Evolutionary conservation across 164 flowering plant genomes (phyloP).

Genomic region (Chimonanthus salicifolius): DNA sequence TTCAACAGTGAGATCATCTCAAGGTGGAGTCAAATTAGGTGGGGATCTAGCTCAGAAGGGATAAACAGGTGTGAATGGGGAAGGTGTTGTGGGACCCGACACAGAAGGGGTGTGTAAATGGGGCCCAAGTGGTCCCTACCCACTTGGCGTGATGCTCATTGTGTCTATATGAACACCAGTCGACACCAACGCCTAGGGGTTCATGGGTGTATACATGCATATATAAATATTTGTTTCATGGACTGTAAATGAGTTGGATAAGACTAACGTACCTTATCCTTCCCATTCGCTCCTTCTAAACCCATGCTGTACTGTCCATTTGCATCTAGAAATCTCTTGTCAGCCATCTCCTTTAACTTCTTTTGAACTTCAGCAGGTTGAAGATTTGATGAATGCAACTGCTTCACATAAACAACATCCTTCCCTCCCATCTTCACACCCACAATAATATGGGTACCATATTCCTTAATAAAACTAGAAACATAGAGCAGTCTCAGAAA

Average conservation of each 20-base stretch:
- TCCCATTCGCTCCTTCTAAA: slow-evolving; percentile 39
- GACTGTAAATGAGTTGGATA: slow-evolving; percentile 1
- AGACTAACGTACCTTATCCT: slow-evolving; percentile 47
- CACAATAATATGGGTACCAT: slow-evolving; percentile 89
- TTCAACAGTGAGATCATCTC: too few species aligned
- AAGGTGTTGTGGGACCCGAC: too few species aligned
- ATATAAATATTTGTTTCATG: neutral
- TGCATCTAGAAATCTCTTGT: slow-evolving; percentile 64
- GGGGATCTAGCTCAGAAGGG: too few species aligned
- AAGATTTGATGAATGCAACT: slow-evolving; percentile 76
- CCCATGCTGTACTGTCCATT: slow-evolving; percentile 38
- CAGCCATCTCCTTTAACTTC: slow-evolving; percentile 78
- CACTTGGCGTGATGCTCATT: too few species aligned
- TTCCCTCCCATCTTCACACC: slow-evolving; percentile 96
- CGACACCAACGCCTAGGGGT: too few species aligned
- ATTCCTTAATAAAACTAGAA: slow-evolving; percentile 77
- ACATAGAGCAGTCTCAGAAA: neutral
- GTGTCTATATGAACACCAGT: too few species aligned
- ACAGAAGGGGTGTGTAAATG: too few species aligned
- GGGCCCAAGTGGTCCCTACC: too few species aligned
- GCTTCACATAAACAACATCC: slow-evolving; percentile 84
- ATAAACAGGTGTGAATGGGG: too few species aligned
- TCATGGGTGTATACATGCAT: neutral
- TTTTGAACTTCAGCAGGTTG: slow-evolving; percentile 83
- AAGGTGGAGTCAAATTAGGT: too few species aligned